These are phyloP conservation scores for Pyrus hybrid DNA, from an alignment of 331 rosid genomes.

Conservation along the genomic window DNA sequence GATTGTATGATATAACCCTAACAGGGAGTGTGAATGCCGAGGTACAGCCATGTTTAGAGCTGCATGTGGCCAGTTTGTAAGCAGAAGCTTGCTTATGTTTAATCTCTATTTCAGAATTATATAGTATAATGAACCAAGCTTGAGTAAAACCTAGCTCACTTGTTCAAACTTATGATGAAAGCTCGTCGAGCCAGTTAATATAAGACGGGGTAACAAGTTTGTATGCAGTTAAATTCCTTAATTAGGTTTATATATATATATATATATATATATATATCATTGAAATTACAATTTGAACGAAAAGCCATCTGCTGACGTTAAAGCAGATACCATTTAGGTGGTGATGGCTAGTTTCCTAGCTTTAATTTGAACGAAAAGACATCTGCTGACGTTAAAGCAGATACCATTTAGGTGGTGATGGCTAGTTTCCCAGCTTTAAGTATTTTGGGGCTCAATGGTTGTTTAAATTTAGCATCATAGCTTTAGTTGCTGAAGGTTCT, in stretches of 20 bases:
- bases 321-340: background rate
- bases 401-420: background rate
- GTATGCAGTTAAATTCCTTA: too few species aligned
- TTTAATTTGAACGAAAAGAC: too few species aligned
- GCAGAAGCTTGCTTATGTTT: background rate
- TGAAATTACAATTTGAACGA: background rate
- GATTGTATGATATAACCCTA: background rate
- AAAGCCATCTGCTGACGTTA: background rate
- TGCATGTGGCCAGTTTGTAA: background rate
- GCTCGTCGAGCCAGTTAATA: too few species aligned
- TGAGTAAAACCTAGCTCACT: background rate
- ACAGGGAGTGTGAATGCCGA: background rate
- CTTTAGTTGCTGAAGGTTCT: background rate
- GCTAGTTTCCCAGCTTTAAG: background rate
- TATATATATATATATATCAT: background rate
- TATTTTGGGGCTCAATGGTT: background rate
- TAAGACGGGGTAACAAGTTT: too few species aligned
- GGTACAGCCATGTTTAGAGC: background rate
- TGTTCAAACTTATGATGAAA: too few species aligned
- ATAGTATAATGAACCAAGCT: background rate
- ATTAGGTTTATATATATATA: too few species aligned
- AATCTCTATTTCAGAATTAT: background rate
- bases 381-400: background rate
- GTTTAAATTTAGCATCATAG: background rate
- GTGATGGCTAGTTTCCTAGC: background rate